A percentile compares a stretch with the other conserved stretches of the same genome.
These are phyloP conservation scores for Porosira glacialis DNA, from an alignment of 352 stramenopile genomes.

Conservation along the genomic window DNA sequence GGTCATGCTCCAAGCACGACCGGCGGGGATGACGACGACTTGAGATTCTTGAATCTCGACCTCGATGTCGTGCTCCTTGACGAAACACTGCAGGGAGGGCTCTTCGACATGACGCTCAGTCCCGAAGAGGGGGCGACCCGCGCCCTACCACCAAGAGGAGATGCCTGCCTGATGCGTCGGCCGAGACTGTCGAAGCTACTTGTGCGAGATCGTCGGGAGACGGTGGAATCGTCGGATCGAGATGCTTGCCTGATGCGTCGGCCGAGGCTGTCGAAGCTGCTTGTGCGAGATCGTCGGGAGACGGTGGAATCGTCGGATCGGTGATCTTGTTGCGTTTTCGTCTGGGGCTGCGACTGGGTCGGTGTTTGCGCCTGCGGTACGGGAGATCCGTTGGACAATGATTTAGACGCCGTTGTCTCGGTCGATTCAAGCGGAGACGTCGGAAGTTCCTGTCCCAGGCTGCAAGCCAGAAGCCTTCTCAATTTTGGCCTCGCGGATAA, in stretches of 20 bases:
- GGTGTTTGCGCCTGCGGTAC: constrained; percentile 6
- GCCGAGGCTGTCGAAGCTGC: constrained; percentile 34
- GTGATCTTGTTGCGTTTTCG: constrained; percentile 28
- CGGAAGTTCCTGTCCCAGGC: constrained; percentile 26
- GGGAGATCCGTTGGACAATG: constrained; percentile 4
- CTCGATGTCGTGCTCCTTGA: constrained; percentile 26
- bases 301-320: constrained; percentile 32
- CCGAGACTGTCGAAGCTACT: constrained; percentile 37
- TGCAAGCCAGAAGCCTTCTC: constrained; percentile 37
- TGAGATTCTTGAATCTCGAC: no score
- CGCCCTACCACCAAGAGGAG: background rate
- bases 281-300: constrained; percentile 29
- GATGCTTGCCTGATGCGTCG: constrained; percentile 18
- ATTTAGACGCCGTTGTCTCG: constrained; percentile 18
- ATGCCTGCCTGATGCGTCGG: constrained; percentile 1
- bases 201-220: constrained; percentile 30
- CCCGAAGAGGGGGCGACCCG: constrained; percentile 22
- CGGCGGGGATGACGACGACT: no score
- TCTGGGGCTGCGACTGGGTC: constrained; percentile 29
- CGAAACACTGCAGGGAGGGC: constrained; percentile 36
- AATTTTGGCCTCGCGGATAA: constrained; percentile 34
- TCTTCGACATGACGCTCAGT: constrained; percentile 40
- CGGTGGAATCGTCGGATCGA: constrained; percentile 27
- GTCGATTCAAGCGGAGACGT: constrained; percentile 6
- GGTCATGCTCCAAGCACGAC: no score